A percentile compares a stretch with the other conserved stretches of the same genome.
Conservation (phyloP, 129 eudicot genomes). For the Arctium lappa region DNA sequence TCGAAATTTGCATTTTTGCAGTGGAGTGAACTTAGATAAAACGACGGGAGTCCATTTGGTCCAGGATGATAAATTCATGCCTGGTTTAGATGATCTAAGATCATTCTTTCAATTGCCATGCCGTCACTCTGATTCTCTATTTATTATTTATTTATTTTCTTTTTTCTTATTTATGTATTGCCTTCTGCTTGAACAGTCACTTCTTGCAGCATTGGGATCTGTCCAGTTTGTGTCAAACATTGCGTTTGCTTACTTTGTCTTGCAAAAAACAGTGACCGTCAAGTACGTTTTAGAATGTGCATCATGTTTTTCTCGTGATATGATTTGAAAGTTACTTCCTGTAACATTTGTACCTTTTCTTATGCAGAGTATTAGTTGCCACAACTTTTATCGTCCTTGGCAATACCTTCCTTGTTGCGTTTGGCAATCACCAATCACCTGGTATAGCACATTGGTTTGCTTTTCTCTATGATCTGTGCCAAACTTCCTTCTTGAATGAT, state of each 20-base stretch:
- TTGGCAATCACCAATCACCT: slow-evolving; percentile 98
- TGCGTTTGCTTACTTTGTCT: slow-evolving; percentile 80
- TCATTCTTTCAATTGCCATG: not conserved
- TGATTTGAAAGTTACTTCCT: not conserved
- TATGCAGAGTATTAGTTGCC: slow-evolving; percentile 80
- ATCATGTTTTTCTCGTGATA: not conserved
- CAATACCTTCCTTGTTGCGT: slow-evolving; percentile 89
- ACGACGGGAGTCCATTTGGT: not conserved
- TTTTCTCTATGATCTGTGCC: not conserved
- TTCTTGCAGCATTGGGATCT: slow-evolving; percentile 98
- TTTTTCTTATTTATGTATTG: not conserved
- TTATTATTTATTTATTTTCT: not conserved
- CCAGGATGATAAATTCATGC: not conserved
- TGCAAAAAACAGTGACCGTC: slow-evolving; percentile 79
- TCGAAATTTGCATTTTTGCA: not conserved
- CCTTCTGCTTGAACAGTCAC: slow-evolving; percentile 62
- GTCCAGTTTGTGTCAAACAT: slow-evolving; percentile 95
- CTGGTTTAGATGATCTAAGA: not conserved
- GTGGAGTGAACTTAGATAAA: not conserved
- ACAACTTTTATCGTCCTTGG: slow-evolving; percentile 93
- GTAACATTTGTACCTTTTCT: slow-evolving; percentile 10
- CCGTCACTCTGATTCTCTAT: not conserved
- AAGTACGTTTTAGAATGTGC: slow-evolving; percentile 52
- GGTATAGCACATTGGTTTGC: slow-evolving; percentile 42
- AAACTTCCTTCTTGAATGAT: slow-evolving; percentile 4